These are phyloP conservation scores for Zalerion maritima DNA, from an alignment of 495 filamentous ascomycete species.

Conservation along the genomic window DNA sequence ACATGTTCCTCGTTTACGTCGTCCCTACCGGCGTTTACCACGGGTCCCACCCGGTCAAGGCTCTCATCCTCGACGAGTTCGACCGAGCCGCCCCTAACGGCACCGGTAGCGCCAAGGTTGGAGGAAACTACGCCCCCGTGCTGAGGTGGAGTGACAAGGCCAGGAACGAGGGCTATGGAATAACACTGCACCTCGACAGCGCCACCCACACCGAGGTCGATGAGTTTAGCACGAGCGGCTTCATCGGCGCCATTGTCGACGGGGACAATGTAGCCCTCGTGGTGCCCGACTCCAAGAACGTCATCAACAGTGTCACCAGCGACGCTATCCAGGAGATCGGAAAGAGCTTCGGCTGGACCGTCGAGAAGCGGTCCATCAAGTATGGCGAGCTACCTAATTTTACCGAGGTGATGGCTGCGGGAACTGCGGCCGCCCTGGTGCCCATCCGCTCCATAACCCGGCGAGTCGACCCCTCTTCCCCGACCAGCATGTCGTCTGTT, in stretches of 20 bases:
- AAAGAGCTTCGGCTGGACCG: slow-evolving; percentile 47
- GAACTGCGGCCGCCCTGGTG: slow-evolving; percentile 83
- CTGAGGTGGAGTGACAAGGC: slow-evolving; percentile 67
- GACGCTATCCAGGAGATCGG: slow-evolving; percentile 56
- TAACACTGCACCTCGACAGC: slow-evolving; percentile 79
- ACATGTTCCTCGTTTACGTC: slow-evolving; percentile 73
- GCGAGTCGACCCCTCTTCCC: slow-evolving; percentile 28
- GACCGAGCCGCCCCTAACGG: slow-evolving; percentile 62
- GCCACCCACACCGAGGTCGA: slow-evolving; percentile 65
- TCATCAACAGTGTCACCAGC: slow-evolving; percentile 72
- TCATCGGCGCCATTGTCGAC: slow-evolving; percentile 56
- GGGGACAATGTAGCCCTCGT: slow-evolving; percentile 52
- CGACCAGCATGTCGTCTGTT: slow-evolving; percentile 16
- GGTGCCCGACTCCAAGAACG: slow-evolving; percentile 63
- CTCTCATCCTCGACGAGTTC: slow-evolving; percentile 63
- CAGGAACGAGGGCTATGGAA: slow-evolving; percentile 56
- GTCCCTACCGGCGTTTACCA: slow-evolving; percentile 84
- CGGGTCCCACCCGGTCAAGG: slow-evolving; percentile 65
- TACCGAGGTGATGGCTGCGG: slow-evolving; percentile 77
- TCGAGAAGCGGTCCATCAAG: slow-evolving; percentile 51
- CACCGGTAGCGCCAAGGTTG: slow-evolving; percentile 59
- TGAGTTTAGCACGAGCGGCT: slow-evolving; percentile 80
- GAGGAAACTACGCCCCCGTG: slow-evolving; percentile 75
- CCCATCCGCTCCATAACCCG: slow-evolving; percentile 80
- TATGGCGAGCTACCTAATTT: slow-evolving; percentile 69